Evolutionary conservation across 2,329 filamentous ascomycete species (phyloP).

Genomic region (Pestalotiopsis sp.): DNA sequence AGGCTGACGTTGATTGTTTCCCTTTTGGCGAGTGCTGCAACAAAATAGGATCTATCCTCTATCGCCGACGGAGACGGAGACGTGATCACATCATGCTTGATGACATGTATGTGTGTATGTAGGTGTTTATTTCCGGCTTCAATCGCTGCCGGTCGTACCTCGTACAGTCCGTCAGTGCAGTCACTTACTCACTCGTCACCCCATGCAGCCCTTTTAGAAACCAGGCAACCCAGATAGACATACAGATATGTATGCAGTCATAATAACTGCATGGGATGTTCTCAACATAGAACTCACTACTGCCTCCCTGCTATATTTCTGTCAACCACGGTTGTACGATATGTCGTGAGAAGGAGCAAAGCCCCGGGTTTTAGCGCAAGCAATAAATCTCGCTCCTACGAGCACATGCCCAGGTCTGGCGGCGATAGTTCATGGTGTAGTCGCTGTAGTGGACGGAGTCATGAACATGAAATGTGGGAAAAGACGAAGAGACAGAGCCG

Average conservation of each 20-base stretch:
- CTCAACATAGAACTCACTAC: not conserved
- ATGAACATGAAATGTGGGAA: not conserved
- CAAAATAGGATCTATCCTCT: not conserved
- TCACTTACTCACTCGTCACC: not conserved
- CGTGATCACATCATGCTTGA: not conserved
- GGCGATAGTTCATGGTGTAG: not conserved
- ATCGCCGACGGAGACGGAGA: not conserved
- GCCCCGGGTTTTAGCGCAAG: not conserved
- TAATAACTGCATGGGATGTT: conserved; percentile 4
- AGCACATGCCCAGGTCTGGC: not conserved
- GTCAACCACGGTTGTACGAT: not conserved
- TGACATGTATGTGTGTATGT: not conserved
- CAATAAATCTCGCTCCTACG: not conserved
- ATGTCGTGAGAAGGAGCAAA: not conserved
- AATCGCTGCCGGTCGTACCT: not conserved
- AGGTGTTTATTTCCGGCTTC: not conserved
- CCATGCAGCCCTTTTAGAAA: not conserved
- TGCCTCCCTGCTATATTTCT: not conserved
- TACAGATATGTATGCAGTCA: not conserved
- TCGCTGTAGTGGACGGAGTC: too few species aligned
- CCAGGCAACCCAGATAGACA: not conserved
- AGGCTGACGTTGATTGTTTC: conserved; percentile 11
- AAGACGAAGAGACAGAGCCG: not conserved
- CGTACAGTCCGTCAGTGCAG: not conserved
- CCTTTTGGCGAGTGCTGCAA: not conserved